Conservation (phyloP, 148 eudicot species). For the Chenopodium quinoa region DNA sequence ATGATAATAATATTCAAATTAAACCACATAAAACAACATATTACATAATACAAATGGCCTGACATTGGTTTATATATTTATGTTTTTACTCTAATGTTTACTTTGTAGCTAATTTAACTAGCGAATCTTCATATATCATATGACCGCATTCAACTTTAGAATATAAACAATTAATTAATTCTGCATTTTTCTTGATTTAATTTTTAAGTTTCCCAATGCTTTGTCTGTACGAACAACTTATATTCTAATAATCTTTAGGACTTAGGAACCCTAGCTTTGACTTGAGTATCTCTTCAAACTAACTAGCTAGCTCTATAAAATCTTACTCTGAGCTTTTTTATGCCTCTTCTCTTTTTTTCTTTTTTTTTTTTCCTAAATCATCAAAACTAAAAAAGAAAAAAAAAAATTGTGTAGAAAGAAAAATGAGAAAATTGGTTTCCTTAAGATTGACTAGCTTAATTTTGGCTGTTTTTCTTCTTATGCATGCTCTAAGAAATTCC, state of each 20-base stretch:
- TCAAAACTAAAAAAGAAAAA: not conserved
- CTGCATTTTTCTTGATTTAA: constrained; percentile 15
- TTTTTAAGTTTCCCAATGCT: constrained; percentile 46
- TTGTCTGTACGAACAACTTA: constrained; percentile 39
- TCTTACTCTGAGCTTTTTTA: constrained; percentile 21
- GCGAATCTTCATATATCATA: constrained; percentile 25
- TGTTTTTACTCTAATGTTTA: too few species aligned
- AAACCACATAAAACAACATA: not conserved
- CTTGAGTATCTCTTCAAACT: constrained; percentile 28
- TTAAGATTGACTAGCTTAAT: constrained; percentile 37
- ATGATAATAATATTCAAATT: too few species aligned
- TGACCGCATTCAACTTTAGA: constrained; percentile 24
- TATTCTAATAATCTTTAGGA: constrained; percentile 27
- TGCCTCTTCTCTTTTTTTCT: constrained; percentile 30
- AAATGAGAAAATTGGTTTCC: constrained; percentile 32
- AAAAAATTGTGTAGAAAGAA: constrained; percentile 2
- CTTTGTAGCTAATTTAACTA: not conserved
- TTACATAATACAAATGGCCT: too few species aligned
- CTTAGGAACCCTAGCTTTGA: constrained; percentile 46
- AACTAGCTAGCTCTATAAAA: constrained; percentile 50
- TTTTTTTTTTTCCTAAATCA: constrained; percentile 16
- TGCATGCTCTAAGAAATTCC: constrained; percentile 40
- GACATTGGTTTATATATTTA: too few species aligned
- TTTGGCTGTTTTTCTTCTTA: constrained; percentile 34
- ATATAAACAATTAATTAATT: constrained; percentile 7